Conservation (phyloP, 1,139 yeast genomes). For the Scheffersomyces quercinus region DNA sequence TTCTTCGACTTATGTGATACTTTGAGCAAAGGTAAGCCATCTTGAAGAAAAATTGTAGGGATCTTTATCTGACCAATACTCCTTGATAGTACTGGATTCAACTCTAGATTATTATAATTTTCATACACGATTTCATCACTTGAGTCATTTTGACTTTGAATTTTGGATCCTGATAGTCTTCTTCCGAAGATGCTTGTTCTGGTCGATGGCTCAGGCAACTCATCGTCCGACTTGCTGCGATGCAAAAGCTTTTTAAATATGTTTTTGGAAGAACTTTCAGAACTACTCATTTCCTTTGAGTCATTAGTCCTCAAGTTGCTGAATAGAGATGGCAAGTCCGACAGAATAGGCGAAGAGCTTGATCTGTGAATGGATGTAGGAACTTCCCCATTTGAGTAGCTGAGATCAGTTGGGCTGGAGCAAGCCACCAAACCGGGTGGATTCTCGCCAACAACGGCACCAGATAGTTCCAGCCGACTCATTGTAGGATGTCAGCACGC, state of each 20-base stretch:
- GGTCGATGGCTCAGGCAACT: constrained; percentile 1
- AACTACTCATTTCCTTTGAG: constrained; percentile 1
- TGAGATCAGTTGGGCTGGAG: background rate
- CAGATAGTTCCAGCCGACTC: no score
- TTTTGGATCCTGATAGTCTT: background rate
- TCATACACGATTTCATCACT: background rate
- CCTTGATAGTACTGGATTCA: constrained; percentile 5
- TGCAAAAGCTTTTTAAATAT: constrained; percentile 14
- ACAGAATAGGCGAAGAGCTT: constrained; percentile 24
- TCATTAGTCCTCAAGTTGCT: constrained; percentile 26
- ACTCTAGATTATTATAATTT: constrained; percentile 6
- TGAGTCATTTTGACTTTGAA: background rate
- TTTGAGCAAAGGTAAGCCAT: constrained; percentile 54
- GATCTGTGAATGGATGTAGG: background rate
- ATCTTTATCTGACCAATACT: constrained; percentile 16
- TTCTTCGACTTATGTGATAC: constrained; percentile 71
- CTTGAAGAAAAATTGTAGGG: constrained; percentile 33
- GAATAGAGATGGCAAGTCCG: constrained; percentile 23
- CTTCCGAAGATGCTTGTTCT: background rate
- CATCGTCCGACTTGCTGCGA: constrained; percentile 14
- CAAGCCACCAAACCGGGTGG: no score
- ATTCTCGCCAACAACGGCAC: no score
- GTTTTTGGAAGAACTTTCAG: constrained; percentile 2
- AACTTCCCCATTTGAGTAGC: background rate
- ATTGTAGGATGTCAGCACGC: no score